These are phyloP conservation scores for Diaporthe sp. DNA, from an alignment of 2,329 filamentous ascomycete genomes.

Conservation along the genomic window DNA sequence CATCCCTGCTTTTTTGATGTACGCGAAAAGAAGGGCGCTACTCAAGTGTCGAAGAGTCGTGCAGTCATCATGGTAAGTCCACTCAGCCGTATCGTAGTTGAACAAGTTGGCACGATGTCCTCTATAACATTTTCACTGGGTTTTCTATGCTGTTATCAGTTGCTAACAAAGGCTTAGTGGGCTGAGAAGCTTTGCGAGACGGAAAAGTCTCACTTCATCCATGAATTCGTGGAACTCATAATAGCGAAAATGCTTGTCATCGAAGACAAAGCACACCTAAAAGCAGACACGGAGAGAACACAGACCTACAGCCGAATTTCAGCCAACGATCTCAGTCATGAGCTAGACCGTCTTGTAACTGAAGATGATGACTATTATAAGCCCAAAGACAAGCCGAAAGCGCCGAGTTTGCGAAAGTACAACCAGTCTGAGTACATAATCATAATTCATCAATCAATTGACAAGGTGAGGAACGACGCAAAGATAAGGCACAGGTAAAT, in stretches of 20 bases:
- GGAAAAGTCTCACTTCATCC: not conserved
- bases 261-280: not conserved
- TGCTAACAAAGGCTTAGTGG: not conserved
- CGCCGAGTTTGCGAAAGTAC: not conserved
- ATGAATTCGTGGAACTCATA: not conserved
- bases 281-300: not conserved
- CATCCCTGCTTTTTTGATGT: not conserved
- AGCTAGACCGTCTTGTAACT: not conserved
- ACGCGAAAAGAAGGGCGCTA: not conserved
- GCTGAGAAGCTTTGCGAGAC: not conserved
- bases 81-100: not conserved
- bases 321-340: not conserved
- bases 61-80: not conserved
- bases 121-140: no score
- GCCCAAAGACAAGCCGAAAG: not conserved
- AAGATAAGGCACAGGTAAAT: not conserved
- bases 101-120: not conserved
- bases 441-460: not conserved
- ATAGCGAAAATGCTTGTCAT: conserved; percentile 5
- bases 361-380: not conserved
- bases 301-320: not conserved
- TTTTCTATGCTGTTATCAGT: no score
- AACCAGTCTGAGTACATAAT: not conserved
- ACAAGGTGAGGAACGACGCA: not conserved
- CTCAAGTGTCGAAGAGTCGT: not conserved